Conservation (phyloP, 805 yeast genomes). For the Metschnikowia anglica region DNA sequence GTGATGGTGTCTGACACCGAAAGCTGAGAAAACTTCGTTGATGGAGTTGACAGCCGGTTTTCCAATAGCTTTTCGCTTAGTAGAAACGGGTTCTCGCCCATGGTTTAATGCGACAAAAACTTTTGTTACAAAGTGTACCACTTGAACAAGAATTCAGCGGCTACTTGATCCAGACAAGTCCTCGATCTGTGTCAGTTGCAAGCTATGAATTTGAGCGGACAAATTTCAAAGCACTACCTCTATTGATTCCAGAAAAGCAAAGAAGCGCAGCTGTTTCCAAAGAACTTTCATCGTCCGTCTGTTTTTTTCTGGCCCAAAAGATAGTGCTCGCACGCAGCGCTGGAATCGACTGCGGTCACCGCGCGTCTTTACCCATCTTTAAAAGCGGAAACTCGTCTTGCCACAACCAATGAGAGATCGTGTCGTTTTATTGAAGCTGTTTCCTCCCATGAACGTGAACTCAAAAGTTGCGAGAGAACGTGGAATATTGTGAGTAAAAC, state of each 20-base stretch:
- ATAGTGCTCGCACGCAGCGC: slow-evolving; percentile 1
- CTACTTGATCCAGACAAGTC: neutral
- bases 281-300: neutral
- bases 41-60: slow-evolving; percentile 44
- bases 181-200: neutral
- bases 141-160: neutral
- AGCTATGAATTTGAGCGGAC: neutral
- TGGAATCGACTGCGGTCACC: neutral
- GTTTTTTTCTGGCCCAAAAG: neutral
- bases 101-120: slow-evolving; percentile 11
- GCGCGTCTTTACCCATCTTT: neutral
- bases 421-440: neutral
- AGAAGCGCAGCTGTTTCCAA: neutral
- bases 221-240: neutral
- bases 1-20: slow-evolving; percentile 64
- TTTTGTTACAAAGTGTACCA: slow-evolving; percentile 1
- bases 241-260: neutral
- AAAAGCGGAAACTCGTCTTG: neutral
- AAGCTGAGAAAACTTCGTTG: slow-evolving; percentile 60
- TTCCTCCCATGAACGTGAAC: no score
- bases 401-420: neutral
- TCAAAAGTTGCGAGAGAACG: no score
- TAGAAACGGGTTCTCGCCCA: slow-evolving; percentile 44
- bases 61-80: slow-evolving; percentile 21
- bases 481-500: no score